phyloP scores from a whole-genome alignment of 2,329 filamentous ascomycete species.

The Aspergillus persii region DNA sequence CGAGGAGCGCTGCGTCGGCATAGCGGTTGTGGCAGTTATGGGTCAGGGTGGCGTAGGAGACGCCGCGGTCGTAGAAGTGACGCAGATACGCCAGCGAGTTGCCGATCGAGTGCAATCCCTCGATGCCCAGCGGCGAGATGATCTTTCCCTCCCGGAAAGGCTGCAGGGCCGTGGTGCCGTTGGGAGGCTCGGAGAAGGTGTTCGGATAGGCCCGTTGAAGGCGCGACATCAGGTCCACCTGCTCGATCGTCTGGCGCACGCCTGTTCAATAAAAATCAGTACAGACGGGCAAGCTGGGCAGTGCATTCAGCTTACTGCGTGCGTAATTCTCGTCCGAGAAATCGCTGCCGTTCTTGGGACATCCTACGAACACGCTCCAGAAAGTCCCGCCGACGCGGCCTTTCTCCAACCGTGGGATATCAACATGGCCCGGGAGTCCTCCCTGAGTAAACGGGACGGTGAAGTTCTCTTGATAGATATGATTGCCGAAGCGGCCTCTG shows the following conservation, averaged over 20 bases:
- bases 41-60: conserved; percentile 83
- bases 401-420: conserved; percentile 69
- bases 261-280: conserved; percentile 16
- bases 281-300: background rate
- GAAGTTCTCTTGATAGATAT: conserved; percentile 74
- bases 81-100: conserved; percentile 69
- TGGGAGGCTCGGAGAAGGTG: conserved; percentile 56
- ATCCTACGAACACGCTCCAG: conserved; percentile 83
- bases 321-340: conserved; percentile 72
- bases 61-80: conserved; percentile 72
- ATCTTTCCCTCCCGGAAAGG: conserved; percentile 63
- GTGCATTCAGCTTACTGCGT: conserved; percentile 50
- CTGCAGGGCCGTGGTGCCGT: conserved; percentile 60
- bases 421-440: conserved; percentile 67
- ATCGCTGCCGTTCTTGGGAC: conserved; percentile 69
- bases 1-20: conserved; percentile 72
- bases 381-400: conserved; percentile 76
- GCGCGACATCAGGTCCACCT: conserved; percentile 37
- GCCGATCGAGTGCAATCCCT: conserved; percentile 91
- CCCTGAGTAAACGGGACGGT: conserved; percentile 71
- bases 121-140: conserved; percentile 76
- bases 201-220: conserved; percentile 33
- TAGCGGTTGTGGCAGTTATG: conserved; percentile 93
- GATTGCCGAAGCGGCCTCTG: conserved; percentile 66
- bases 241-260: conserved; percentile 34